A percentile compares a stretch with the other conserved stretches of the same genome.
Conservation (phyloP, 1,284 basidiomycete genomes). For the Tilletia setariae region DNA sequence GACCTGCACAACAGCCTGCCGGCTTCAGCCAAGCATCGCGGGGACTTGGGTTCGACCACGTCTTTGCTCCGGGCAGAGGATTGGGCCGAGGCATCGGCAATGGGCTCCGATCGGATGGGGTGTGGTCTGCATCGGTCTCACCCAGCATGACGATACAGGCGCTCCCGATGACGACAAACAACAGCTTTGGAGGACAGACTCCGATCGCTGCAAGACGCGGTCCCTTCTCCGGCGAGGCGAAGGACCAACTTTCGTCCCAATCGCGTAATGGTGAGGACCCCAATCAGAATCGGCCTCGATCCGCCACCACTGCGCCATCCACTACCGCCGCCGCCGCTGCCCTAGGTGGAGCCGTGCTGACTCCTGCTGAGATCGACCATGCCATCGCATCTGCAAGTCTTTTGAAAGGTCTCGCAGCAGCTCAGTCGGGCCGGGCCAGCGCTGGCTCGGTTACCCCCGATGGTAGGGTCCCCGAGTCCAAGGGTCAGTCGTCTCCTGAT, state of each 20-base stretch:
- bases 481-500: not conserved
- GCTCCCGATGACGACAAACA: not conserved
- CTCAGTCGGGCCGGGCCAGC: not conserved
- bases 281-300: not conserved
- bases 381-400: not conserved
- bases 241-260: too few relatives aligned
- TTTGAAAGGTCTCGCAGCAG: not conserved
- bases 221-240: too few relatives aligned
- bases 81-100: not conserved
- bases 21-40: not conserved
- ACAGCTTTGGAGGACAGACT: too few relatives aligned
- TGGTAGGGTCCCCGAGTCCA: not conserved
- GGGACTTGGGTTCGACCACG: not conserved
- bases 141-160: slow-evolving; percentile 11
- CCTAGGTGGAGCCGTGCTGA: not conserved
- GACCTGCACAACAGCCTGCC: too few relatives aligned
- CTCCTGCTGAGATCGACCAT: not conserved
- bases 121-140: slow-evolving; percentile 10
- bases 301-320: slow-evolving; percentile 2
- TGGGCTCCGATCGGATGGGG: not conserved
- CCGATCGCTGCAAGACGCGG: too few relatives aligned
- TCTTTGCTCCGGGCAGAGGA: not conserved
- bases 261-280: too few relatives aligned
- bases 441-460: not conserved
- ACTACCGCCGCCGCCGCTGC: not conserved